Evolutionary conservation across 768 basidiomycete genomes (phyloP), one percentile per base, ranked within the genome.

Genomic region (Candolleomyces eurysporus): DNA sequence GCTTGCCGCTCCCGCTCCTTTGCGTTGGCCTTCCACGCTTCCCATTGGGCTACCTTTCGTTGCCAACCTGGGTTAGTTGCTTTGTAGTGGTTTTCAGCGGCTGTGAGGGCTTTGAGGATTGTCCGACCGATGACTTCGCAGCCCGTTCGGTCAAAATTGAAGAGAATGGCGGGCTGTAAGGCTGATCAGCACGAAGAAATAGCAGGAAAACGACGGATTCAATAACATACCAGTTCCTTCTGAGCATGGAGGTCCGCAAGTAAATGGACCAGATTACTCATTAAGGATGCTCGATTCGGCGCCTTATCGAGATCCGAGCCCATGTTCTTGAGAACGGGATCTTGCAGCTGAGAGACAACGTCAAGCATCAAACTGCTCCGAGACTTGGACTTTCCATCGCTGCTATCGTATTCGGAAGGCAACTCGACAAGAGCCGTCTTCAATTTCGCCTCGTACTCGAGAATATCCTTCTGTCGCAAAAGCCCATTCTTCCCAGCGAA

Each of bases 131-230:
- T 78, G n/a, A 71, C 64, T 67, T 89, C 87, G 68, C 88, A 89
- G 19, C 76, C 74, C 2, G 73, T 69, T 19, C 89, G 81, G 64
- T 89, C 85, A 65, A 90, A 88, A 57, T 77, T 81, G 74, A 91
- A 91, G 21, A 90, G 70, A 13, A 91, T 81, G 0, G 87, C 89
- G 4, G 88, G 87, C 86, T 87, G 57, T 19, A 54, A 30, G 53
- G 30, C 16, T 22, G 42, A 30, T 49, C 58, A 51, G 40, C 17
- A 26, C 59, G 17, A 31, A 19, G 45, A 3, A 6, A 51, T 2
- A 31, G 17, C 42, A 39, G 32, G 10, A 36, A 39, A 4, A 19
- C 36, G 19, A 19, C 22, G 53, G 56, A 32, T 11, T 52, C 50
- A 7, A 6, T 45, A 14, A 73, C 86, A 67, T 65, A 88, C 88